A percentile compares a stretch with the other conserved stretches of the same genome.
Evolutionary conservation across 768 basidiomycete species (phyloP).

Genomic region (Gloeostereum incarnatum): DNA sequence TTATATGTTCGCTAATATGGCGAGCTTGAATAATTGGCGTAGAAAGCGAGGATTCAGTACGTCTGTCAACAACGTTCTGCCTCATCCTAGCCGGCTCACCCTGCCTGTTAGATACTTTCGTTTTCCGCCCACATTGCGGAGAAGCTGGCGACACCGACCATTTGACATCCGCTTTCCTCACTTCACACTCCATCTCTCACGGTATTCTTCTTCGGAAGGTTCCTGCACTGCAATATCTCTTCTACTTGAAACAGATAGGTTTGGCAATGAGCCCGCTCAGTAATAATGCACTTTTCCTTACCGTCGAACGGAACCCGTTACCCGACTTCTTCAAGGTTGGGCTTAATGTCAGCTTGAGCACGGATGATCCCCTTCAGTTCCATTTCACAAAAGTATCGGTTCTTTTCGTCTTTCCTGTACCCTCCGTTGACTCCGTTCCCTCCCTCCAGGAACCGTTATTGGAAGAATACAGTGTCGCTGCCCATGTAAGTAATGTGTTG

Average conservation of each 20-base stretch:
- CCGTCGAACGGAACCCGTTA: slow-evolving; percentile 94
- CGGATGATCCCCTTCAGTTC: slow-evolving; percentile 94
- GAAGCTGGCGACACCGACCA: slow-evolving; percentile 99
- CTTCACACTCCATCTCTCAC: slow-evolving; percentile 96
- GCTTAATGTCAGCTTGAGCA: slow-evolving; percentile 91
- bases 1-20: slow-evolving; percentile 96
- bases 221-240: slow-evolving; percentile 93
- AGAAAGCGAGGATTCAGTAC: slow-evolving; percentile 82
- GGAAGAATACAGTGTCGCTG: slow-evolving; percentile 97
- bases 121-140: slow-evolving; percentile 92
- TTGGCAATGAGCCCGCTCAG: slow-evolving; percentile 98
- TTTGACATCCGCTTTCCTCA: slow-evolving; percentile 90
- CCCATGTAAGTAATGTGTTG: slow-evolving; percentile 53
- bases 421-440: not conserved
- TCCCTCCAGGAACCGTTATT: slow-evolving; percentile 72
- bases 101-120: slow-evolving; percentile 71
- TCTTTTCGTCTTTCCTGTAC: not conserved
- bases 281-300: slow-evolving; percentile 95
- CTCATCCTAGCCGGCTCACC: slow-evolving; percentile 5
- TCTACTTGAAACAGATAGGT: slow-evolving; percentile 97
- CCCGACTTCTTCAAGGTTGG: slow-evolving; percentile 97
- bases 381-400: slow-evolving; percentile 87
- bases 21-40: slow-evolving; percentile 92
- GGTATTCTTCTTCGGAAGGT: slow-evolving; percentile 98
- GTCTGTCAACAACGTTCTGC: slow-evolving; percentile 17